Evolutionary conservation across 768 basidiomycete genomes (phyloP), one percentile per base, ranked within the genome.

Genomic region (Boletus huronensis): DNA sequence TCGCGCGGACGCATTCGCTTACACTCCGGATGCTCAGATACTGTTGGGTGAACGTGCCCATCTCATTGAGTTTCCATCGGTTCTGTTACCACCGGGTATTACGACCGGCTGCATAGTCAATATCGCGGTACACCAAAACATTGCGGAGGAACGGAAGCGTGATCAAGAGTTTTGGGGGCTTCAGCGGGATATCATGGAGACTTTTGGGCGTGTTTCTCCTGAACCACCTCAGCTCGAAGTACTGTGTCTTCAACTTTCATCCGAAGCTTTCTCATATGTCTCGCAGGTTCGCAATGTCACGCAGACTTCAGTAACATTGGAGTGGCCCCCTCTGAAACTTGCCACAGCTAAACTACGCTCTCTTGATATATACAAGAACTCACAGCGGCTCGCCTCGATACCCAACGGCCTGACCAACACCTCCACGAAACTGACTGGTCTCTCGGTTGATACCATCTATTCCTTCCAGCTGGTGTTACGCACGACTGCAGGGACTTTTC

Each of bases 51-150:
- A 92, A 70, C 83, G 93, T 40, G 95, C 95, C 17, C 96, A 98
- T 66, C 80, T 98, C 34, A 96, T 99, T 63, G 96, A 99, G 72
- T 99, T 98, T 70, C 97, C 97, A 1, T 98, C 97, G 0, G 79
- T 99, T 36, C 82, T 98, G 1, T 77, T 98, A 7, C 97, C 97
- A 1, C 90, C 94, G 0, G 95, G 95, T 14, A 87, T 93, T 1
- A 85, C 88, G 9, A 84, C 95, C 0, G 97, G 97, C 6, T 97
- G 93, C 19, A 98, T 99, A 61, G 92, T 99, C 62, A 97, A 93
- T 69, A 98, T 98, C 70, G 85, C 94, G 3, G 95, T 98, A 14
- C 83, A 91, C 65, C 88, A 93, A 59, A 97, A 99, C 67, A 72
- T 83, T 31, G 67, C 77, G 0, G 94, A 96, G 63, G 97, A 99